Evolutionary conservation across 352 stramenopile genomes (phyloP).

Genomic region (Peronospora farinosa): DNA sequence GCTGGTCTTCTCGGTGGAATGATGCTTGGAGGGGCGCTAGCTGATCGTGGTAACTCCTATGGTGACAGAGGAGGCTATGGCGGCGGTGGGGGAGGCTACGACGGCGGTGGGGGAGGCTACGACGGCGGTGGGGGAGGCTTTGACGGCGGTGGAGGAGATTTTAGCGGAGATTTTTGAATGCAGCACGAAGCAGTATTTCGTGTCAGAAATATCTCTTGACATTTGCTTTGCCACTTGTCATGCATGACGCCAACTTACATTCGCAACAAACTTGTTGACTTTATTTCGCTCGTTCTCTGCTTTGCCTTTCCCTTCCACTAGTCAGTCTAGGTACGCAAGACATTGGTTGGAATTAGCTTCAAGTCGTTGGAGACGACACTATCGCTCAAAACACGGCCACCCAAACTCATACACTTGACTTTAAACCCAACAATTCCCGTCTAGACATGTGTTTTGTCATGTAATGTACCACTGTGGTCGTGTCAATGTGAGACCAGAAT

Average conservation of each 20-base stretch:
- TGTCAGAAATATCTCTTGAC: constrained; percentile 11
- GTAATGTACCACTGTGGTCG: too few relatives aligned
- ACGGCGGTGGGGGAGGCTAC: constrained; percentile 28
- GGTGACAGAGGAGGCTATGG: constrained; percentile 22
- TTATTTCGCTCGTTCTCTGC: too few relatives aligned
- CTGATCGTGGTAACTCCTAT: constrained; percentile 23
- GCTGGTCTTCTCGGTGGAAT: constrained; percentile 45
- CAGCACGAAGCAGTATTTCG: constrained; percentile 4
- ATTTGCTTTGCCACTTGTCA: constrained; percentile 21
- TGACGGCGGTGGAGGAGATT: constrained; percentile 29
- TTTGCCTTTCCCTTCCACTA: too few relatives aligned
- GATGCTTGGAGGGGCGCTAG: constrained; percentile 33
- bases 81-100: constrained; percentile 21
- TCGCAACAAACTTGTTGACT: too few relatives aligned
- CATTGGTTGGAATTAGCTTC: too few relatives aligned
- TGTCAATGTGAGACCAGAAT: too few relatives aligned
- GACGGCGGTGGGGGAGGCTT: constrained; percentile 20
- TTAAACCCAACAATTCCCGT: too few relatives aligned
- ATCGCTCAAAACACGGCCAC: too few relatives aligned
- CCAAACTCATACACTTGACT: too few relatives aligned
- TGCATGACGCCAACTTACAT: not conserved
- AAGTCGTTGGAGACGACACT: too few relatives aligned
- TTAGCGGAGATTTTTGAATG: constrained; percentile 46
- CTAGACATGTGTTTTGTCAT: too few relatives aligned
- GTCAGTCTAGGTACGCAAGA: too few relatives aligned